Percentiles rank a stretch among this genome's conserved stretches.
These are phyloP conservation scores for Euptelea pleiosperma DNA, from an alignment of 164 flowering plant species.

Conservation along the genomic window DNA sequence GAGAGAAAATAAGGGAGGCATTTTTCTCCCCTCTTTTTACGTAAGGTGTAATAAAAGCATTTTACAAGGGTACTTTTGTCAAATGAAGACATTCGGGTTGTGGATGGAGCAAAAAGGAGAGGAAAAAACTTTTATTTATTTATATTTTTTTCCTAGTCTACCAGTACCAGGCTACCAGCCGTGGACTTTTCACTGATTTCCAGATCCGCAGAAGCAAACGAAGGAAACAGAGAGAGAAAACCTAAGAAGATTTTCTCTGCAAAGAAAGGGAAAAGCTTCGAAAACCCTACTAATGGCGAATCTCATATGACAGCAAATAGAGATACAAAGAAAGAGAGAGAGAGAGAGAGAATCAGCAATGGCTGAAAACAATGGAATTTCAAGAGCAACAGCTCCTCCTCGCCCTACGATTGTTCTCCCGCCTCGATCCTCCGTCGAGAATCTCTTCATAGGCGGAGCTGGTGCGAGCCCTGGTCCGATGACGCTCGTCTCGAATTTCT, in stretches of 20 bases:
- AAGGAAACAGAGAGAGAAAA: not conserved
- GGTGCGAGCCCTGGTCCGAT: constrained; percentile 87
- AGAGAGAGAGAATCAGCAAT: not conserved
- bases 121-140: too few species aligned
- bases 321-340: not conserved
- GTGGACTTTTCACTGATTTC: constrained; percentile 28
- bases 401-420: constrained; percentile 66
- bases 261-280: not conserved
- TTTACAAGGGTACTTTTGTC: too few species aligned
- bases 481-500: constrained; percentile 73
- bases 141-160: too few species aligned
- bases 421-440: constrained; percentile 47
- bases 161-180: too few species aligned
- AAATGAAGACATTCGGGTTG: too few species aligned
- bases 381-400: constrained; percentile 15
- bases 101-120: too few species aligned
- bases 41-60: too few species aligned
- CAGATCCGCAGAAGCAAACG: constrained; percentile 16
- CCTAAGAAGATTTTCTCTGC: constrained; percentile 1
- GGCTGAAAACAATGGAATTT: constrained; percentile 24
- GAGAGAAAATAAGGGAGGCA: too few species aligned
- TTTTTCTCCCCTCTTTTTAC: too few species aligned
- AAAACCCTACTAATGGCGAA: constrained; percentile 16
- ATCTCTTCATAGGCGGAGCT: constrained; percentile 35
- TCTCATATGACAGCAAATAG: not conserved